A percentile compares a stretch with the other conserved stretches of the same genome.
phyloP scores from a whole-genome alignment of 331 rosid species.

The Stylosanthes scabra region DNA sequence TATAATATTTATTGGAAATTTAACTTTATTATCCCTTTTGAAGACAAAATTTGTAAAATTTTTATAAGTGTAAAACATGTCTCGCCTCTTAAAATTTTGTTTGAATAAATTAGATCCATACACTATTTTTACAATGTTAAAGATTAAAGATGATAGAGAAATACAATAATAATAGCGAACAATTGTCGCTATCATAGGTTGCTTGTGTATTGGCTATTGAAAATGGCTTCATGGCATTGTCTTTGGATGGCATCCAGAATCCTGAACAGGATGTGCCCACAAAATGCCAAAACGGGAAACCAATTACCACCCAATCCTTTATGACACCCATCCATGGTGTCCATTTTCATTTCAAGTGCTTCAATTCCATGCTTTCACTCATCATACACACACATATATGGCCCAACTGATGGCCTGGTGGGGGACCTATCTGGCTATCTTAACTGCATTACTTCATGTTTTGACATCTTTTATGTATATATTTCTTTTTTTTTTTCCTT shows the following conservation, averaged over 20 bases:
- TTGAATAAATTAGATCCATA: too few relatives aligned
- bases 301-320: constrained; percentile 40
- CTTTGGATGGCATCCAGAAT: constrained; percentile 43
- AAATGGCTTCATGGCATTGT: constrained; percentile 45
- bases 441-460: background rate
- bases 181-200: constrained; percentile 47
- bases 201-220: constrained; percentile 52
- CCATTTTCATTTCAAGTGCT: constrained; percentile 40
- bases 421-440: constrained; percentile 36
- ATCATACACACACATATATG: constrained; percentile 12
- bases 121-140: too few relatives aligned
- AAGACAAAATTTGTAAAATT: too few relatives aligned
- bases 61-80: background rate
- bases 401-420: background rate
- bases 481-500: background rate
- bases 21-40: too few relatives aligned
- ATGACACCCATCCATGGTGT: constrained; percentile 36
- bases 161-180: constrained; percentile 18
- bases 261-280: constrained; percentile 38
- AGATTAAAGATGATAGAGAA: too few relatives aligned
- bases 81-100: too few relatives aligned
- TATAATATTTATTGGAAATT: too few relatives aligned
- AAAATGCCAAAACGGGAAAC: constrained; percentile 42
- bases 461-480: constrained; percentile 13
- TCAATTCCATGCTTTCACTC: constrained; percentile 33